Percentiles rank a stretch among this genome's conserved stretches.
These are phyloP conservation scores for Prunus padus DNA, from an alignment of 306 rosid genomes.

Conservation along the genomic window DNA sequence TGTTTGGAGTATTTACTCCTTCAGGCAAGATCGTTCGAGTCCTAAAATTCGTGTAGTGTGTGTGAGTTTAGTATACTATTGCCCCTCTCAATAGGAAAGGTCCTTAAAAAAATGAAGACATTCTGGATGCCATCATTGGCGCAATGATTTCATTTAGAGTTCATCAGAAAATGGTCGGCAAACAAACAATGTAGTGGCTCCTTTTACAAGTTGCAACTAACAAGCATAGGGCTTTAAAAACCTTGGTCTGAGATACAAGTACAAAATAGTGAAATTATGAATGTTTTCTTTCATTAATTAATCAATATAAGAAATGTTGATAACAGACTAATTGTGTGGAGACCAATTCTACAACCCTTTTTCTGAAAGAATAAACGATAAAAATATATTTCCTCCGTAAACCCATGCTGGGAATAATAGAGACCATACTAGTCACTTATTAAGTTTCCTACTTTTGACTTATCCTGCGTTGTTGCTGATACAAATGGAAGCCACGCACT, in stretches of 20 bases:
- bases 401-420: slow-evolving; percentile 43
- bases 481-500: slow-evolving; percentile 48
- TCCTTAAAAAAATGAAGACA: no score
- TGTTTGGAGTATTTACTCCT: no score
- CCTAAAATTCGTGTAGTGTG: no score
- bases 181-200: no score
- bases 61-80: no score
- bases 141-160: no score
- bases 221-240: no score
- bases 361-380: slow-evolving; percentile 52
- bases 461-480: slow-evolving; percentile 60
- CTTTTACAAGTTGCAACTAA: no score
- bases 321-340: slow-evolving; percentile 35
- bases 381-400: slow-evolving; percentile 44
- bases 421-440: slow-evolving; percentile 50
- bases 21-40: no score
- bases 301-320: slow-evolving; percentile 56
- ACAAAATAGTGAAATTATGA: slow-evolving; percentile 26
- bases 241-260: background rate
- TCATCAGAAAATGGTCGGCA: no score
- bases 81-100: no score
- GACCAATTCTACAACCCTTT: slow-evolving; percentile 53
- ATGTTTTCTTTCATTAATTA: slow-evolving; percentile 45
- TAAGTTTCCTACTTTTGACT: slow-evolving; percentile 54
- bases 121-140: no score